These are phyloP conservation scores for Acanthamoeba rhysodes DNA, from an alignment of 208 protist genomes.

Conservation along the genomic window DNA sequence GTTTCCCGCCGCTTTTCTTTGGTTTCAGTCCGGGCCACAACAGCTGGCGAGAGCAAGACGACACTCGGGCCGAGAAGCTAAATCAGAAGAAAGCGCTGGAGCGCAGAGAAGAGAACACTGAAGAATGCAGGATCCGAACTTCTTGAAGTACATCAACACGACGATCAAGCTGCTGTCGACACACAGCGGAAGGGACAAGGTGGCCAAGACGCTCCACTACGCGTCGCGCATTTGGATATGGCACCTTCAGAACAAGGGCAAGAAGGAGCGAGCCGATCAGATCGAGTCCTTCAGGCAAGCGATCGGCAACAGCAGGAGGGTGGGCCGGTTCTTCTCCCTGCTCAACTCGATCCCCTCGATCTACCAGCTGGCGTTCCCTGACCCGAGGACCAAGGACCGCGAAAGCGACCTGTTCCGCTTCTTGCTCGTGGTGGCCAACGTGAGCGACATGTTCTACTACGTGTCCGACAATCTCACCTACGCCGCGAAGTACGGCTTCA, in stretches of 20 bases:
- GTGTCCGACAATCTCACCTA: slow-evolving; percentile 49
- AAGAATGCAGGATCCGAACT: slow-evolving; percentile 23
- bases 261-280: slow-evolving; percentile 37
- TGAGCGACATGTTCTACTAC: slow-evolving; percentile 67
- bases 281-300: slow-evolving; percentile 28
- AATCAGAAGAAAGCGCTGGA: background rate
- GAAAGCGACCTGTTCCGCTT: slow-evolving; percentile 63
- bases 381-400: slow-evolving; percentile 36
- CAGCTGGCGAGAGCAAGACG: background rate
- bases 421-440: slow-evolving; percentile 42
- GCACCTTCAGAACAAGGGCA: slow-evolving; percentile 33
- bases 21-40: too few relatives aligned
- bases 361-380: slow-evolving; percentile 44
- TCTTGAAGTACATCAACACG: slow-evolving; percentile 15
- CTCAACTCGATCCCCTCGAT: slow-evolving; percentile 34
- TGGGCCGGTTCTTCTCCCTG: slow-evolving; percentile 51
- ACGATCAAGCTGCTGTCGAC: slow-evolving; percentile 54
- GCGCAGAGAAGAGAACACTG: background rate
- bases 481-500: slow-evolving; percentile 61
- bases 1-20: background rate
- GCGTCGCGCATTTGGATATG: slow-evolving; percentile 31
- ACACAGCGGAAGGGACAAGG: slow-evolving; percentile 60
- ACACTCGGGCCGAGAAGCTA: background rate
- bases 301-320: slow-evolving; percentile 19
- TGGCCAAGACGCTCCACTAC: slow-evolving; percentile 54